These are phyloP conservation scores for Nematodospora valgi DNA, from an alignment of 805 yeast species.

Conservation along the genomic window DNA sequence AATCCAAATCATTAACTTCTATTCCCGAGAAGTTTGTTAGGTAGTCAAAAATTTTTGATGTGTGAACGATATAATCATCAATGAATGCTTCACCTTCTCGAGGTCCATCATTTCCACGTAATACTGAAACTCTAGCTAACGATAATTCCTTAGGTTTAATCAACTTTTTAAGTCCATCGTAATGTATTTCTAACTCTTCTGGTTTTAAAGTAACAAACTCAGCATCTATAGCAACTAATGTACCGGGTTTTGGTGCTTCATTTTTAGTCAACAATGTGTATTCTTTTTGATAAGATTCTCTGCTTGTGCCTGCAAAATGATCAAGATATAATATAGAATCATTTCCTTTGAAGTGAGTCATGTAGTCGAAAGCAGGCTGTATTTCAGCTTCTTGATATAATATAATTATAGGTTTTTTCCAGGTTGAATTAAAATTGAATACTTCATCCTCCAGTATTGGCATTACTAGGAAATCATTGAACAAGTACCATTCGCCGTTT, in stretches of 20 bases:
- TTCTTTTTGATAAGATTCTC: constrained; percentile 57
- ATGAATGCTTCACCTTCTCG: constrained; percentile 75
- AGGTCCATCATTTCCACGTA: constrained; percentile 68
- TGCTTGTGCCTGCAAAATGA: constrained; percentile 64
- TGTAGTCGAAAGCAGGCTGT: constrained; percentile 22
- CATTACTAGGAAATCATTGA: constrained; percentile 87
- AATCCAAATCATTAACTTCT: constrained; percentile 84
- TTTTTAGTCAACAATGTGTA: constrained; percentile 62
- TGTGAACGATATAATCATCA: constrained; percentile 85
- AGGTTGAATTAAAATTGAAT: constrained; percentile 61
- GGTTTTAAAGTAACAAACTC: constrained; percentile 85
- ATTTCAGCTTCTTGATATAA: constrained; percentile 51
- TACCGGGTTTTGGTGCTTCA: constrained; percentile 73
- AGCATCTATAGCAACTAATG: constrained; percentile 90
- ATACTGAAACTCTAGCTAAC: constrained; percentile 84
- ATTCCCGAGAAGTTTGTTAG: constrained; percentile 93
- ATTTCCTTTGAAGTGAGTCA: constrained; percentile 16
- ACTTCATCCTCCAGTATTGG: constrained; percentile 76
- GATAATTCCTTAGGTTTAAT: constrained; percentile 73
- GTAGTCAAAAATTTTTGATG: constrained; percentile 73
- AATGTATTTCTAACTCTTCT: constrained; percentile 74
- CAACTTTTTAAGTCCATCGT: constrained; percentile 65
- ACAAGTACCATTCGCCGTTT: constrained; percentile 67
- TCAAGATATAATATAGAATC: constrained; percentile 69
- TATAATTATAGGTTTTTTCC: constrained; percentile 81